Evolutionary conservation across 1,284 basidiomycete genomes (phyloP).

Genomic region (Rhodotorula sp.): DNA sequence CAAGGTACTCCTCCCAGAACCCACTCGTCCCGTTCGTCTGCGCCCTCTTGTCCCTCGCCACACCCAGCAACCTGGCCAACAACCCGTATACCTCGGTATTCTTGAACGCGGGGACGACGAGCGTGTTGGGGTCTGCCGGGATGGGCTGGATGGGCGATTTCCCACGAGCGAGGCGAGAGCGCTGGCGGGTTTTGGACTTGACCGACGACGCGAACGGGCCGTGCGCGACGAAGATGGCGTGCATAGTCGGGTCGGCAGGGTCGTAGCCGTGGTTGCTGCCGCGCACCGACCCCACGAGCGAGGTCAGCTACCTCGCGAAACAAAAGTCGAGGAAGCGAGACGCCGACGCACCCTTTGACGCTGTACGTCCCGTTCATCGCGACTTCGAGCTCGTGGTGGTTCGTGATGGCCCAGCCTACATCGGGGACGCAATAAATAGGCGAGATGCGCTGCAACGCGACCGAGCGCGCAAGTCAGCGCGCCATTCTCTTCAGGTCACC

Average conservation of each 20-base stretch:
- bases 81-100: conserved; percentile 84
- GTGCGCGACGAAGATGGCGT: conserved; percentile 83
- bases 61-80: conserved; percentile 68
- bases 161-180: conserved; percentile 38
- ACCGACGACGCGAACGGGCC: conserved; percentile 73
- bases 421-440: conserved; percentile 79
- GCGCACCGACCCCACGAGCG: conserved; percentile 2
- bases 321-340: not conserved
- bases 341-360: conserved; percentile 58
- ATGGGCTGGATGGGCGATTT: conserved; percentile 6
- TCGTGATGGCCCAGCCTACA: conserved; percentile 69
- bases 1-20: conserved; percentile 63
- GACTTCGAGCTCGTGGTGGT: conserved; percentile 53
- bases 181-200: conserved; percentile 57
- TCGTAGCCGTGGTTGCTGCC: conserved; percentile 75
- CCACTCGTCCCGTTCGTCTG: conserved; percentile 70
- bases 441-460: conserved; percentile 61
- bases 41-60: conserved; percentile 55
- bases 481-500: too few species aligned
- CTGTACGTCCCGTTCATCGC: conserved; percentile 60
- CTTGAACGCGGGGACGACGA: conserved; percentile 72
- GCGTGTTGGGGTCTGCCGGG: conserved; percentile 56
- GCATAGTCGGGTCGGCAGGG: conserved; percentile 72
- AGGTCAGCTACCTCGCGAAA: not conserved
- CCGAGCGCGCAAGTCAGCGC: too few species aligned